Evolutionary conservation across 805 yeast genomes (phyloP).

Genomic region (Monosporozyma solicola): DNA sequence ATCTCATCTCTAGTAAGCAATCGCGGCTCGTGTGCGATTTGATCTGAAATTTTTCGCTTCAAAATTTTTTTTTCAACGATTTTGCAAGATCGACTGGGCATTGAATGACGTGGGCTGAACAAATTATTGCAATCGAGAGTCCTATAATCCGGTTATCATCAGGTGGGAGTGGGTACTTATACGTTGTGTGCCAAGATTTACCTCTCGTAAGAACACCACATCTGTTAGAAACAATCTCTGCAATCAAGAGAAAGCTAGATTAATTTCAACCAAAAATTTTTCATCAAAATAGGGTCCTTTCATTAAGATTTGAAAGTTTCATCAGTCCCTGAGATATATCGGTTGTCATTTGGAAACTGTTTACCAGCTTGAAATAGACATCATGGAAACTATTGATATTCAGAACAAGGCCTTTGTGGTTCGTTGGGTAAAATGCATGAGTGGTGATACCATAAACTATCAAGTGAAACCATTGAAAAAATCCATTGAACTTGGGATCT

Average conservation of each 20-base stretch:
- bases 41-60: neutral
- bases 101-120: neutral
- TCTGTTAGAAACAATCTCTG: too few species aligned
- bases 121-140: neutral
- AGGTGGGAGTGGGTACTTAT: neutral
- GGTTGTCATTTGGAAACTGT: neutral
- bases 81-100: neutral
- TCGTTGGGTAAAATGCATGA: constrained; percentile 81
- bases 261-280: neutral
- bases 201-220: too few species aligned
- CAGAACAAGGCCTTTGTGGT: constrained; percentile 83
- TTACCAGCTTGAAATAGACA: neutral
- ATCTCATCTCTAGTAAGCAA: neutral
- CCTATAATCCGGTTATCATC: neutral
- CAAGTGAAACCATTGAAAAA: constrained; percentile 71
- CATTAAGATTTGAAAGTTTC: neutral
- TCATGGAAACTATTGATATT: constrained; percentile 84
- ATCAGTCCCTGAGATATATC: neutral
- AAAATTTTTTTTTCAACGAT: neutral
- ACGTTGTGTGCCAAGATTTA: too few species aligned
- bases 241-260: neutral
- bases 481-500: constrained; percentile 39
- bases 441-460: constrained; percentile 60
- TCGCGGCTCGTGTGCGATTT: neutral
- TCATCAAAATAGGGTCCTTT: neutral